These are phyloP conservation scores for Sphaerulina musiva DNA, from an alignment of 2,329 filamentous ascomycete genomes.

Conservation along the genomic window DNA sequence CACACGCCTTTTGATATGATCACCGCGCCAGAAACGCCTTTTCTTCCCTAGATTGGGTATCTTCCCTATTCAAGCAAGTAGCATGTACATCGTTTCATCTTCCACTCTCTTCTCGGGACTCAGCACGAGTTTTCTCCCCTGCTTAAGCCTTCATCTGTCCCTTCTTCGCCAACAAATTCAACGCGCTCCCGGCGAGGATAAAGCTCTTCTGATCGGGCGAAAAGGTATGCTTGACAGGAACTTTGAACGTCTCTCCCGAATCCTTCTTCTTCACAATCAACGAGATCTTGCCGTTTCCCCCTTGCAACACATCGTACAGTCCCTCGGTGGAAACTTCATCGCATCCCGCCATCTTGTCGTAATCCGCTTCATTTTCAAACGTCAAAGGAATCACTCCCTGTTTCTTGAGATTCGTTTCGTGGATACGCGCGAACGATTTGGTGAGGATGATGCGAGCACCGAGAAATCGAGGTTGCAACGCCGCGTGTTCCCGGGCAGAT, in stretches of 20 bases:
- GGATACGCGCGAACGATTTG: constrained; percentile 85
- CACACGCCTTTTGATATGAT: no score
- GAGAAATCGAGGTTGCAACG: constrained; percentile 83
- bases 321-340: constrained; percentile 80
- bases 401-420: constrained; percentile 95
- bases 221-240: constrained; percentile 81
- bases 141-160: constrained; percentile 17
- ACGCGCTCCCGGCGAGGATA: constrained; percentile 83
- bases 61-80: no score
- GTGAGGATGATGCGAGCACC: constrained; percentile 76
- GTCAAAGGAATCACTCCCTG: constrained; percentile 94
- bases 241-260: constrained; percentile 56
- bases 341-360: constrained; percentile 73
- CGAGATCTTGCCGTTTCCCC: constrained; percentile 69
- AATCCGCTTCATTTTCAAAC: constrained; percentile 81
- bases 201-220: constrained; percentile 87
- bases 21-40: no score
- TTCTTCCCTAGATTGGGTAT: no score
- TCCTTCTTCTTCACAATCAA: constrained; percentile 46
- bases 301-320: constrained; percentile 70
- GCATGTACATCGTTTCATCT: no score
- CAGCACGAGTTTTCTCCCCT: no score
- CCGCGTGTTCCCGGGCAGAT: constrained; percentile 81
- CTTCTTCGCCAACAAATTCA: constrained; percentile 78
- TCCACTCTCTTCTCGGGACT: no score